Conservation (phyloP, 495 filamentous ascomycete genomes). For the Glonium stellatum region DNA sequence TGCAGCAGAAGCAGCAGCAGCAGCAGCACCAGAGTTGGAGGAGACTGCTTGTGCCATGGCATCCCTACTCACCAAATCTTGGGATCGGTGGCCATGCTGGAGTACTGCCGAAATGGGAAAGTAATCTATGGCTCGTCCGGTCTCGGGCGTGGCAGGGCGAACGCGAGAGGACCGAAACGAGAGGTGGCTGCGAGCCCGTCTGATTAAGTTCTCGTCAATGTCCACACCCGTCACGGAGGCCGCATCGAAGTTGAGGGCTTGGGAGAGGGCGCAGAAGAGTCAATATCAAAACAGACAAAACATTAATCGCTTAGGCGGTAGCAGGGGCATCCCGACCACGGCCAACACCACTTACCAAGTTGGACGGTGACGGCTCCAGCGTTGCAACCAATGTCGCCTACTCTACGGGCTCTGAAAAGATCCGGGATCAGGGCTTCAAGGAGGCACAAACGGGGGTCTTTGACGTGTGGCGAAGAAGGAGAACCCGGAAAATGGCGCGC, state of each 20-base stretch:
- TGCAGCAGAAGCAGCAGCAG: too few species aligned
- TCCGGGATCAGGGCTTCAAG: conserved; percentile 28
- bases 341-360: conserved; percentile 29
- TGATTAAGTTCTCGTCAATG: conserved; percentile 33
- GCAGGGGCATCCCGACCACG: conserved; percentile 12
- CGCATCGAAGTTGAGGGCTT: conserved; percentile 35
- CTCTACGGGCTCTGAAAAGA: conserved; percentile 28
- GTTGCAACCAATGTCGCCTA: conserved; percentile 41
- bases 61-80: not conserved
- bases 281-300: conserved; percentile 26
- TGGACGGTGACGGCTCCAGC: conserved; percentile 34
- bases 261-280: too few species aligned
- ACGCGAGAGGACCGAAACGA: conserved; percentile 32
- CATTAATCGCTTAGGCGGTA: conserved; percentile 26
- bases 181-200: conserved; percentile 33
- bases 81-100: conserved; percentile 30
- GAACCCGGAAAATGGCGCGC: conserved; percentile 22
- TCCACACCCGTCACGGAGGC: conserved; percentile 36
- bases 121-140: conserved; percentile 27
- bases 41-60: conserved; percentile 1
- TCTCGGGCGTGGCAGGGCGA: conserved; percentile 10
- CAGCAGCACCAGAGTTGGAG: too few species aligned
- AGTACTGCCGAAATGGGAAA: conserved; percentile 38
- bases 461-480: conserved; percentile 31
- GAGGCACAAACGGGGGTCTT: conserved; percentile 34